phyloP scores from a whole-genome alignment of 495 filamentous ascomycete species.

The Trypethelium eluteriae region DNA sequence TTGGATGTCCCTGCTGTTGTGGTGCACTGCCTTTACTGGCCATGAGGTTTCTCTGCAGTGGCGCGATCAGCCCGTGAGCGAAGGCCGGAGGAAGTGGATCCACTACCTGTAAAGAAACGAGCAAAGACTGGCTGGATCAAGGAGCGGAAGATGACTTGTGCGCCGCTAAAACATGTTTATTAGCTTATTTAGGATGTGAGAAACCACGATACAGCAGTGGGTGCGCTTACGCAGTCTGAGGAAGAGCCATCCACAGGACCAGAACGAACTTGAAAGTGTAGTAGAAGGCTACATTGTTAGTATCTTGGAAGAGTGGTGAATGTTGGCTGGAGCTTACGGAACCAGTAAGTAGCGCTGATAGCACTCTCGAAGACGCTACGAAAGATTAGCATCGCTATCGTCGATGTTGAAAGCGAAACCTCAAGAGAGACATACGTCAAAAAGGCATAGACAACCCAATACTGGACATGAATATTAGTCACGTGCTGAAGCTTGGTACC shows the following conservation, averaged over 20 bases:
- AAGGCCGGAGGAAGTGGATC: conserved; percentile 78
- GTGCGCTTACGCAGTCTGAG: conserved; percentile 69
- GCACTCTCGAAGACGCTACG: conserved; percentile 76
- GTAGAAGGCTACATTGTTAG: conserved; percentile 69
- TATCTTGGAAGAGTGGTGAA: not conserved
- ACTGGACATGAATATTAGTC: conserved; percentile 48
- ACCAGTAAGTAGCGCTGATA: conserved; percentile 95
- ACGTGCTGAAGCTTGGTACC: conserved; percentile 18
- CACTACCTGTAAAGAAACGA: conserved; percentile 71
- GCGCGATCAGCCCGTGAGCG: conserved; percentile 79
- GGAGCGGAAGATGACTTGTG: conserved; percentile 92
- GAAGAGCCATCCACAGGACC: conserved; percentile 93
- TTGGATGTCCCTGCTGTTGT: not conserved
- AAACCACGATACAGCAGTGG: not conserved
- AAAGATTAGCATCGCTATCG: conserved; percentile 16
- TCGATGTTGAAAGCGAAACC: not conserved
- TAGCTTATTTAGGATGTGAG: not conserved
- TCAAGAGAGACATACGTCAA: conserved; percentile 53
- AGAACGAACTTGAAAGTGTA: conserved; percentile 99
- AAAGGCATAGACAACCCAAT: conserved; percentile 95
- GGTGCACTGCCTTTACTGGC: not conserved
- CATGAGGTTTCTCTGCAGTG: conserved; percentile 28
- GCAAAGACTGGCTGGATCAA: conserved; percentile 85
- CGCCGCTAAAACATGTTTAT: conserved; percentile 55
- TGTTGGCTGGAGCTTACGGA: conserved; percentile 51